These are phyloP conservation scores for Lachnellula arida DNA, from an alignment of 2,329 filamentous ascomycete species.

Conservation along the genomic window DNA sequence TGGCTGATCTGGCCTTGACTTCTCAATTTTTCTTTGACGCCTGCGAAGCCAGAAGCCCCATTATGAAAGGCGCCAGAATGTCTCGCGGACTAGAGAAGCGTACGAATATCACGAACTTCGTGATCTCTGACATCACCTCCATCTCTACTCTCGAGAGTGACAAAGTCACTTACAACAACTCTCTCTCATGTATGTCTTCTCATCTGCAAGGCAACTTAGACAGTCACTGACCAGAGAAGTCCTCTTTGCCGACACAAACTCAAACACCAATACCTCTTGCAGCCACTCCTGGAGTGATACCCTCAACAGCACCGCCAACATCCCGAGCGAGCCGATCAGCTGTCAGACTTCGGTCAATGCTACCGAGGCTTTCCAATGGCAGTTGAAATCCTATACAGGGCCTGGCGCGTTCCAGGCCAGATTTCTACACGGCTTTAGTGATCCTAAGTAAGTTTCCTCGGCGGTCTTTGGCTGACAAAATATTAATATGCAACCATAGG, in stretches of 20 bases:
- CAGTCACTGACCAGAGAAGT: constrained; percentile 12
- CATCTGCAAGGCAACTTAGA: background rate
- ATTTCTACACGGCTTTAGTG: constrained; percentile 22
- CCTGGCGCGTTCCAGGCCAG: constrained; percentile 17
- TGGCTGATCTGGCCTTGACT: background rate
- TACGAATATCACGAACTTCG: constrained; percentile 11
- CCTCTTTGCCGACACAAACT: constrained; percentile 27
- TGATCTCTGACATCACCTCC: constrained; percentile 11
- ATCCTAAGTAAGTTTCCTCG: constrained; percentile 17
- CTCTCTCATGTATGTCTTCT: constrained; percentile 12
- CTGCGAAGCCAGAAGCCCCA: background rate
- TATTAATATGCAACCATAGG: constrained; percentile 8
- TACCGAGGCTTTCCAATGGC: constrained; percentile 20
- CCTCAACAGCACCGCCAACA: constrained; percentile 5
- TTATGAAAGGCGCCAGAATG: background rate
- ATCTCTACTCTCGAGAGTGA: background rate
- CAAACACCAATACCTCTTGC: constrained; percentile 26
- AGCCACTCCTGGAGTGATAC: constrained; percentile 19
- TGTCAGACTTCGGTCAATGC: constrained; percentile 10
- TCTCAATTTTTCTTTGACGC: background rate
- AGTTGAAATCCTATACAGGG: constrained; percentile 17
- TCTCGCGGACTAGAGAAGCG: background rate
- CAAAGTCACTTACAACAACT: constrained; percentile 5
- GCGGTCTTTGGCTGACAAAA: background rate
- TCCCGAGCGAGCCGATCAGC: constrained; percentile 15